Evolutionary conservation across 2,329 filamentous ascomycete genomes (phyloP).

Genomic region (Fusarium miscanthi): DNA sequence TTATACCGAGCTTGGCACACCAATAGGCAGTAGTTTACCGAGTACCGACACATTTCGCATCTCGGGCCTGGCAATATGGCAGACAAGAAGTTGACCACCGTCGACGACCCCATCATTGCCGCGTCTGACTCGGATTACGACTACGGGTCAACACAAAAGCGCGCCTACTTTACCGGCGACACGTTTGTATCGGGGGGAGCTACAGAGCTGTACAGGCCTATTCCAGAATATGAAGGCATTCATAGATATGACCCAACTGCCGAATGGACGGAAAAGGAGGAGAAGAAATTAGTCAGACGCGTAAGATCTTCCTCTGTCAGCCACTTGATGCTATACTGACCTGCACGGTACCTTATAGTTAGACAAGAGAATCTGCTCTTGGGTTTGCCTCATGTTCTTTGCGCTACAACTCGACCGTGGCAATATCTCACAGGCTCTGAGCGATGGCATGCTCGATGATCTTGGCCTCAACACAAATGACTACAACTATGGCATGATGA

Average conservation of each 20-base stretch:
- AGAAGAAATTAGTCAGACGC: slow-evolving; percentile 64
- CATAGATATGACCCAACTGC: slow-evolving; percentile 69
- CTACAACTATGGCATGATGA: slow-evolving; percentile 48
- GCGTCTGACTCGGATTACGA: not conserved
- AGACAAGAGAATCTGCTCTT: slow-evolving; percentile 48
- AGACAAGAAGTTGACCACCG: not conserved
- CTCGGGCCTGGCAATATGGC: not conserved
- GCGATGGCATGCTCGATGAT: slow-evolving; percentile 59
- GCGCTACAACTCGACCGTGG: slow-evolving; percentile 61
- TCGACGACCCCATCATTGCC: not conserved
- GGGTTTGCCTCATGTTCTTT: slow-evolving; percentile 54
- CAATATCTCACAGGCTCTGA: slow-evolving; percentile 60
- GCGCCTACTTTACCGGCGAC: not conserved
- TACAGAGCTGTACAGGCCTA: slow-evolving; percentile 56
- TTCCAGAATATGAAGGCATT: slow-evolving; percentile 66
- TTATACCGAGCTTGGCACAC: not conserved
- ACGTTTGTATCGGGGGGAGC: slow-evolving; percentile 6
- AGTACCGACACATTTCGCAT: not conserved
- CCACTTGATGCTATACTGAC: not conserved
- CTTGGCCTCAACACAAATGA: slow-evolving; percentile 56
- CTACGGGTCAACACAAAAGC: not conserved
- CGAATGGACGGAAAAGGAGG: slow-evolving; percentile 67
- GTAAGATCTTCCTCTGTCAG: slow-evolving; percentile 43
- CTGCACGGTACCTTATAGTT: slow-evolving; percentile 31
- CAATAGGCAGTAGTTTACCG: not conserved